Percentiles rank a stretch among this genome's conserved stretches.
phyloP scores from a whole-genome alignment of 2,329 filamentous ascomycete genomes.

The Penicillium psychrosexuale region DNA sequence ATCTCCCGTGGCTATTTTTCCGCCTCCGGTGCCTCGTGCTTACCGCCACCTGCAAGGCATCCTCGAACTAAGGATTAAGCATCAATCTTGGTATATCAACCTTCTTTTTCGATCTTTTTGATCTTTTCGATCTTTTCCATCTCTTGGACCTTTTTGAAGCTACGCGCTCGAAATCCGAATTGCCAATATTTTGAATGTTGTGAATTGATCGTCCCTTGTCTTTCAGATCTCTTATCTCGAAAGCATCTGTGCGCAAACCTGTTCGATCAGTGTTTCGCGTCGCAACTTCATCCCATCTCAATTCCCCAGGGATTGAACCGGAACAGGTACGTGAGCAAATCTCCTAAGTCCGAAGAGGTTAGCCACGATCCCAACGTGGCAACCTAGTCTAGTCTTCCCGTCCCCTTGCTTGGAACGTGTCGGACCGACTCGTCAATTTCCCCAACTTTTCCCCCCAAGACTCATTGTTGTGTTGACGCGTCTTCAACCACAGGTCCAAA shows the following conservation, averaged over 20 bases:
- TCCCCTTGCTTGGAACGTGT: constrained; percentile 23
- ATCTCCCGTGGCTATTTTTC: constrained; percentile 1
- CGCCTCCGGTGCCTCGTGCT: constrained; percentile 35
- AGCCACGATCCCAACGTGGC: constrained; percentile 21
- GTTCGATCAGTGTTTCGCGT: constrained; percentile 3
- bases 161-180: background rate
- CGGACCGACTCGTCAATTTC: constrained; percentile 22
- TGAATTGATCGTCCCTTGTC: constrained; percentile 6
- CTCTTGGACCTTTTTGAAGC: background rate
- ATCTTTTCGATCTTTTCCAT: background rate
- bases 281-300: background rate
- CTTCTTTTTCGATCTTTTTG: constrained; percentile 18
- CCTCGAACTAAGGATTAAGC: constrained; percentile 41
- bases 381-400: constrained; percentile 5
- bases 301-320: background rate
- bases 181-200: constrained; percentile 1
- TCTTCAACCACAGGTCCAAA: constrained; percentile 28
- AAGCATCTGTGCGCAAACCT: constrained; percentile 4
- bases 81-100: constrained; percentile 33
- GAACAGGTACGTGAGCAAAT: constrained; percentile 1
- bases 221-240: constrained; percentile 5
- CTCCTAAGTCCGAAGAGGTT: constrained; percentile 5
- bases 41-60: constrained; percentile 41
- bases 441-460: constrained; percentile 18
- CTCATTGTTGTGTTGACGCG: constrained; percentile 33